These are phyloP conservation scores for Aureoboletus auriporus DNA, from an alignment of 768 basidiomycete species.

Conservation along the genomic window DNA sequence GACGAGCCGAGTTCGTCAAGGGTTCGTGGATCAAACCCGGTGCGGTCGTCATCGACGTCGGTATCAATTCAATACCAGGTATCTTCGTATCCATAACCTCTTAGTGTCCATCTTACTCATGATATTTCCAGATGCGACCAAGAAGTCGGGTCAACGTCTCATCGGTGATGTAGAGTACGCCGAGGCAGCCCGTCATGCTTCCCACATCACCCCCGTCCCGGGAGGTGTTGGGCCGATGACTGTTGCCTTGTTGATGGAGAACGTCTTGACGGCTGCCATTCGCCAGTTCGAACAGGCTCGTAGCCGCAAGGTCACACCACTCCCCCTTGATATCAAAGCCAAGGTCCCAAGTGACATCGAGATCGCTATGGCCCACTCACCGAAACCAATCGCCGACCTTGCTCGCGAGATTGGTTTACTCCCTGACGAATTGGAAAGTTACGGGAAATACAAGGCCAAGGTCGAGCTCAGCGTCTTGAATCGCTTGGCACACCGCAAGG, in stretches of 20 bases:
- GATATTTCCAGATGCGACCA: constrained; percentile 60
- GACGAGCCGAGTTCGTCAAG: constrained; percentile 84
- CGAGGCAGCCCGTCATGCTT: constrained; percentile 73
- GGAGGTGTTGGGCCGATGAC: constrained; percentile 99
- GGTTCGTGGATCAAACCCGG: constrained; percentile 96
- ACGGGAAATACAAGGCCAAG: constrained; percentile 97
- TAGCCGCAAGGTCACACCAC: constrained; percentile 66
- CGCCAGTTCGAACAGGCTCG: constrained; percentile 71
- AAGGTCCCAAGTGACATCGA: constrained; percentile 97
- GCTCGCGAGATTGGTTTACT: constrained; percentile 86
- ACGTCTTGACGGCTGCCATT: constrained; percentile 82
- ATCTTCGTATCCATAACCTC: constrained; percentile 11
- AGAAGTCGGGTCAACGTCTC: constrained; percentile 92
- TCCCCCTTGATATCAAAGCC: constrained; percentile 72
- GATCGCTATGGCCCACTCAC: constrained; percentile 91
- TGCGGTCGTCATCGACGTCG: constrained; percentile 94
- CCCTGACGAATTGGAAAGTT: constrained; percentile 85
- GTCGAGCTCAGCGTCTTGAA: constrained; percentile 88
- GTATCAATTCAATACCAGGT: constrained; percentile 95
- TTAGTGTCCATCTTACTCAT: background rate
- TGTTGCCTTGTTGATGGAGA: constrained; percentile 96
- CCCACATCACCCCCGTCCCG: constrained; percentile 94
- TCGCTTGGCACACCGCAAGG: constrained; percentile 75
- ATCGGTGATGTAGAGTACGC: constrained; percentile 94
- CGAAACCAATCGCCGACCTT: constrained; percentile 82